These are phyloP conservation scores for Corylus avellana DNA, from an alignment of 306 rosid species.

Conservation along the genomic window DNA sequence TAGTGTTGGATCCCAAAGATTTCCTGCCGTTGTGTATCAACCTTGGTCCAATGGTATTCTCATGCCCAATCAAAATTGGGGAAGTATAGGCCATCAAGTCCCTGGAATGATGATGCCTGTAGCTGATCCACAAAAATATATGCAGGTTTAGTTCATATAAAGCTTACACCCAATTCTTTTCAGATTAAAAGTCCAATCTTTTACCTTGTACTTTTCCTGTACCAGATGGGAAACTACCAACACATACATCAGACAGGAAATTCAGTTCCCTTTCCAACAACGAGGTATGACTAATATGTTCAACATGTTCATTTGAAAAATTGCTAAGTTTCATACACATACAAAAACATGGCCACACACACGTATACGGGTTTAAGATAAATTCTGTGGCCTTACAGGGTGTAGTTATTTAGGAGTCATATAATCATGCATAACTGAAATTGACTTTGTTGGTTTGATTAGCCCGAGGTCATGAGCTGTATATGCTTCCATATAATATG, in stretches of 20 bases:
- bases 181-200: not conserved
- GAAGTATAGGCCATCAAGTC: constrained; percentile 55
- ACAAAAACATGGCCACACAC: not conserved
- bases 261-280: constrained; percentile 11
- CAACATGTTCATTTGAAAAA: not conserved
- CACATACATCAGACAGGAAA: not conserved
- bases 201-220: constrained; percentile 22
- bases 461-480: not conserved
- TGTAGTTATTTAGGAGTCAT: too few relatives aligned
- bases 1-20: constrained; percentile 43
- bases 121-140: constrained; percentile 50
- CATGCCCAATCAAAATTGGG: constrained; percentile 67
- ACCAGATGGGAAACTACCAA: constrained; percentile 1
- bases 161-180: not conserved
- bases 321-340: not conserved
- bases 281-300: constrained; percentile 4
- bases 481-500: not conserved
- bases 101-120: constrained; percentile 61
- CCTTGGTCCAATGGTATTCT: constrained; percentile 43
- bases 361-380: not conserved
- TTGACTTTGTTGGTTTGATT: not conserved
- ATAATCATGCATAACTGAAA: not conserved
- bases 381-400: too few relatives aligned
- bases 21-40: constrained; percentile 48
- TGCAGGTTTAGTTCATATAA: constrained; percentile 55